Evolutionary conservation across 148 eudicot species (phyloP).

Genomic region (Camellia sinensis): DNA sequence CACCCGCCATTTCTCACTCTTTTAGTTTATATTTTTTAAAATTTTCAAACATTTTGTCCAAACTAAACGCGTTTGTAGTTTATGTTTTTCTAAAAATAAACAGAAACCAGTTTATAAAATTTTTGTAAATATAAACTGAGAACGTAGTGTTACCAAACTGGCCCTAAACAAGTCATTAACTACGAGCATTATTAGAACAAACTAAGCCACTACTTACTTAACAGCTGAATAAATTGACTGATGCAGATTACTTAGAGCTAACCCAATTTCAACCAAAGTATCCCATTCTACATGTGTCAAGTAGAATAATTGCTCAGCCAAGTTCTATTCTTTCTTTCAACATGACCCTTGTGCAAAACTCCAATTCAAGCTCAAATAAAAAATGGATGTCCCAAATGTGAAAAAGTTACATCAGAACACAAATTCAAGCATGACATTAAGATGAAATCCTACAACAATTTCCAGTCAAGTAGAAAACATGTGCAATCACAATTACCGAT

Average conservation of each 20-base stretch:
- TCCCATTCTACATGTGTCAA: background rate
- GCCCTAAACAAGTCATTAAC: background rate
- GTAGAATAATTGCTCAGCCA: background rate
- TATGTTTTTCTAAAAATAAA: no score
- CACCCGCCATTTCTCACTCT: no score
- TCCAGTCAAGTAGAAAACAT: background rate
- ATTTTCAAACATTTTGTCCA: no score
- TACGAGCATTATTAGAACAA: background rate
- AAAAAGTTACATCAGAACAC: background rate
- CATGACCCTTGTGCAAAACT: background rate
- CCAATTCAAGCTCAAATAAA: background rate
- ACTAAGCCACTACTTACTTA: background rate
- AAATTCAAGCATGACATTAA: background rate
- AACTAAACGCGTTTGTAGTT: no score
- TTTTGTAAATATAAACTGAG: no score
- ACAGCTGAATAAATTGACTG: background rate
- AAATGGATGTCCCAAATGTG: background rate
- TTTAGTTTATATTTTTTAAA: no score
- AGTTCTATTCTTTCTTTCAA: no score
- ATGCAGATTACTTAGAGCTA: background rate
- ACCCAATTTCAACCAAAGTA: background rate
- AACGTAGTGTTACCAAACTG: no score
- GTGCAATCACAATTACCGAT: conserved; percentile 43
- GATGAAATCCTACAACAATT: background rate
- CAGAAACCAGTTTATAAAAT: no score